Evolutionary conservation across 2,329 filamentous ascomycete genomes (phyloP), one percentile per base, ranked within the genome.

Genomic region (Fusarium devonianum): DNA sequence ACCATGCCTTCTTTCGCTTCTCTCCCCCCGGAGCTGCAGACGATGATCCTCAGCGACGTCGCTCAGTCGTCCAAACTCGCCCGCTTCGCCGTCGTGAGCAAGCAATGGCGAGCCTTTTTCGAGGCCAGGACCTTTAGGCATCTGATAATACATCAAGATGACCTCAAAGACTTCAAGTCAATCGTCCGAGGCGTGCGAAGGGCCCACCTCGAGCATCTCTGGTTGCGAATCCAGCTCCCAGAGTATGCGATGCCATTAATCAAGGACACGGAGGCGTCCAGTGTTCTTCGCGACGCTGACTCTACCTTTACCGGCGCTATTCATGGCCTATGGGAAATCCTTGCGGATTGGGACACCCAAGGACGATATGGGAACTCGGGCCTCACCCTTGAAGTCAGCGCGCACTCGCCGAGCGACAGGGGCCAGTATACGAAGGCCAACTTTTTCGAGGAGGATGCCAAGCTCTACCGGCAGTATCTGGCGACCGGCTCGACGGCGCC

Each of bases 341-440:
- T 58, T 3, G 28, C 40, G 1, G 5, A 4, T 0, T 58, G 50
- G 55, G 9, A 43, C 3, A 2, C 4, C 0, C 2, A 25, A 3
- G 14, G 25, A 22, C 16, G 6, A 0, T 21, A 28, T 3, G 22
- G 10, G 1, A 38, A 25, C 10, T 3, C 14, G 13, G 23, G 30
- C 7, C 16, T 52, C n/a, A 43, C 33, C 0, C 16, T 58, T 10
- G 54, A 58, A 23, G 18, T 58, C 2, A 55, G 36, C n/a, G 43
- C 3, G 2, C 35, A 28, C 9, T 16, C 54, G 0, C 14, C 28
- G 2, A 30, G 32, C n/a, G 50, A 56, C 7, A 45, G 29, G 52
- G 35, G 25, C 1, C 2, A 11, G 2, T 18, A 22, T 8, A 3
- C 29, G 1, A 3, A 4, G 5, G n/a, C 32, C 10, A 10, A 46